Evolutionary conservation across 805 yeast species (phyloP).

Genomic region (Candida pseudofarinosa): DNA sequence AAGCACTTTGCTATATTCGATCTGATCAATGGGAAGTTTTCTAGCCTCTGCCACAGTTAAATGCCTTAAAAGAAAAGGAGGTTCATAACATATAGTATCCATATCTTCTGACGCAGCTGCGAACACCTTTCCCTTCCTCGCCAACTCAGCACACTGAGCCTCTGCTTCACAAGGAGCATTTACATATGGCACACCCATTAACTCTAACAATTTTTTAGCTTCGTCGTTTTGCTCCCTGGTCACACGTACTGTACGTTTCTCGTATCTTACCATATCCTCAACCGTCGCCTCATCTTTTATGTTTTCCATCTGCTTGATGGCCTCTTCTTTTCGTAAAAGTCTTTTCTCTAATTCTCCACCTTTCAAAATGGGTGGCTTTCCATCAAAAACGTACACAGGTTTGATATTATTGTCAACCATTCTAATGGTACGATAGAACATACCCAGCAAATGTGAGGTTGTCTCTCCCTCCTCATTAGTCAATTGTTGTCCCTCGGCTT

Average conservation of each 20-base stretch:
- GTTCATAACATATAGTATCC: conserved; percentile 93
- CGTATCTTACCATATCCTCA: conserved; percentile 71
- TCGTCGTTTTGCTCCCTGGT: conserved; percentile 90
- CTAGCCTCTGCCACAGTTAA: conserved; percentile 92
- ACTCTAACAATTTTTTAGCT: conserved; percentile 70
- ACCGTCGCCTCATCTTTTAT: conserved; percentile 76
- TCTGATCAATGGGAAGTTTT: conserved; percentile 87
- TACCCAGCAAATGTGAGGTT: conserved; percentile 89
- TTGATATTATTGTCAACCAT: conserved; percentile 91
- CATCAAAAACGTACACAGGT: conserved; percentile 96
- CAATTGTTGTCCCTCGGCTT: conserved; percentile 92
- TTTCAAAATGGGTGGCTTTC: conserved; percentile 93
- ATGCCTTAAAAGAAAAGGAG: conserved; percentile 81
- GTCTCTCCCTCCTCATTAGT: conserved; percentile 89
- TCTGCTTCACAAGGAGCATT: conserved; percentile 98
- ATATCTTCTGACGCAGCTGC: conserved; percentile 99
- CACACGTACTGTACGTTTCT: conserved; percentile 85
- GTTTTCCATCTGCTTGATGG: conserved; percentile 68
- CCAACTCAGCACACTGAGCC: conserved; percentile 95
- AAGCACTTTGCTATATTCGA: conserved; percentile 60
- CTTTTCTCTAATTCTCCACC: conserved; percentile 92
- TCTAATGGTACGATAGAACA: conserved; percentile 88
- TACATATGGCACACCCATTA: conserved; percentile 95
- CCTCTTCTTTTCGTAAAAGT: conserved; percentile 74
- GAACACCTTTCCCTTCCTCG: conserved; percentile 83